Evolutionary conservation across 805 yeast species (phyloP), one percentile per base, ranked within the genome.

Genomic region (Pichia paraexigua): DNA sequence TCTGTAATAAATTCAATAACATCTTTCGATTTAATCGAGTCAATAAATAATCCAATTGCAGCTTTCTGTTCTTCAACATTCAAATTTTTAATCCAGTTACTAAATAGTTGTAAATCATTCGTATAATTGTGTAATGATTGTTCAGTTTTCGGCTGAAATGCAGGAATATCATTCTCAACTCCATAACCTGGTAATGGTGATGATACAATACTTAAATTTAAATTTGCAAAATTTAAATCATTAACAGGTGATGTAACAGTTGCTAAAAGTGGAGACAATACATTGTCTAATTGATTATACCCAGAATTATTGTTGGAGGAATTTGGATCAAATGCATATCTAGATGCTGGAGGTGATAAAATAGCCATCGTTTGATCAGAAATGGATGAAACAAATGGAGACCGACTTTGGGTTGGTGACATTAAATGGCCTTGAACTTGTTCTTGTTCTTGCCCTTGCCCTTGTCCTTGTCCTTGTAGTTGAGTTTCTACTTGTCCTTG

Each of bases 31-130:
- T 75, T 72, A 49, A 77, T 66, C 53, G 68, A 70, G 53, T 65
- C 66, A 56, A 79, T 66, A 61, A 78, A 71, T 57, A 75, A 67
- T 54, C 77, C 80, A 57, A 76, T 67, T 64, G 76, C 70, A 41
- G 75, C 66, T 50, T 69, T 63, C 55, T 69, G 75, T 56, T 78
- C 80, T 53, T 73, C 78, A 21, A 74, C 69, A 49, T 63, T 69
- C 60, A 78, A 68, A 56, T 66, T 66, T 56, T 68, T 73, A 59
- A 76, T 65, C 80, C 80, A 76, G 52, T 65, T 65, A 51, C 73
- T 70, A 59, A 72, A 77, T 42, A 70, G 64, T 53, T 72, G 62
- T 59, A 78, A 66, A 56, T 78, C 82, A 57, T 63, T 71, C 49
- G 68, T 63, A 63, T 74, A 65, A 60, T 72, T 60, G 28, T 64